Base-by-base conservation (phyloP, 2,329 filamentous ascomycete species). In the Tolypocladium capitatum region DNA sequence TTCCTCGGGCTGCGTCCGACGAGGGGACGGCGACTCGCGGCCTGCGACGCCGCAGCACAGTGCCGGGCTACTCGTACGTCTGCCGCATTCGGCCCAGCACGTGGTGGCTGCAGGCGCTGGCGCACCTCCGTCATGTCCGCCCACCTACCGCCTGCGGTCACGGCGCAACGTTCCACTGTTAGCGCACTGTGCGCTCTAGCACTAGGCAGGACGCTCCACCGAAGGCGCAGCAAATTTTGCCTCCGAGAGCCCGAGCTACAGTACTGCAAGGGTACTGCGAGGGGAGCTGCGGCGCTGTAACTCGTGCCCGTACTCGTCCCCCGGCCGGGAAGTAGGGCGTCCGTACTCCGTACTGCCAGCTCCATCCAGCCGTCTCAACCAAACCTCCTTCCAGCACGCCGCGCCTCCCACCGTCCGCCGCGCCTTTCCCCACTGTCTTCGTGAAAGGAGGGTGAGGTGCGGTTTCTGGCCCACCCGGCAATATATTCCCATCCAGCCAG, bases 391-490 rank as follows among this genome's bases (percentile, higher is more conserved):
- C n/a, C n/a, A n/a, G n/a, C n/a, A n/a, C n/a, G n/a, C n/a, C n/a
- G n/a, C n/a, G n/a, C n/a, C 43, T 45, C 43, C 43, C 43, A 45
- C 43, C 32, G 31, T 34, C 43, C 43, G 20, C 24, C 43, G n/a
- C 14, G 28, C 8, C 24, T 21, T 3, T 8, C 20, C 31, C 43
- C 43, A 34, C 43, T 45, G 43, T 34, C 18, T 18, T 34, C 7
- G 31, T 18, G 21, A 32, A 45, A 45, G 21, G 20, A 45, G 28
- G 31, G 42, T 18, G 43, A 27, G 31, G 31, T 50, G 48, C 30
- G 40, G 34, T 44, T 28, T 42, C 46, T 46, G 46, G 46, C 50
- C 50, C 50, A 50, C 50, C 46, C 38, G 13, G 32, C 45, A 33
- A 48, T 51, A 46, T 48, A 49, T 50, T 47, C 46, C 44, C 46